A percentile compares a stretch with the other conserved stretches of the same genome.
Conservation (phyloP, 1,284 basidiomycete species). For the Pterulicium gracile region DNA sequence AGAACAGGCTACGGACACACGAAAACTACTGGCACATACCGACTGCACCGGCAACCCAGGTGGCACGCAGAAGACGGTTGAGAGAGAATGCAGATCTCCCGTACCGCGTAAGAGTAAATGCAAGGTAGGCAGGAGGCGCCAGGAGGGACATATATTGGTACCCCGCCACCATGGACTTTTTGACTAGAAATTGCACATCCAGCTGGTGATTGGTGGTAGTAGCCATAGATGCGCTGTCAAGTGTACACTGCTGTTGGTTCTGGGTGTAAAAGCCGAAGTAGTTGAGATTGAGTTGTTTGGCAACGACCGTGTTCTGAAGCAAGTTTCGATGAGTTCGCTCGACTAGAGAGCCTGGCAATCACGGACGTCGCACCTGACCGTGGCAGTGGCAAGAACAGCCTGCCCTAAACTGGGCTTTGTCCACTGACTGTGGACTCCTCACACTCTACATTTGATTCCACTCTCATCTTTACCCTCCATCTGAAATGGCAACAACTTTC, state of each 20-base stretch:
- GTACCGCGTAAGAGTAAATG: slow-evolving; percentile 38
- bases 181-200: slow-evolving; percentile 37
- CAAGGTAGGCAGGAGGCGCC: slow-evolving; percentile 45
- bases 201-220: neutral
- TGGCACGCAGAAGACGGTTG: slow-evolving; percentile 53
- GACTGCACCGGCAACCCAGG: slow-evolving; percentile 53
- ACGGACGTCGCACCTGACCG: too few relatives aligned
- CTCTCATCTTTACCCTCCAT: neutral
- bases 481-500: neutral
- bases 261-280: too few relatives aligned
- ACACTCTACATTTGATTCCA: neutral
- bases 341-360: too few relatives aligned
- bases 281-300: too few relatives aligned
- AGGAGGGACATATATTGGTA: slow-evolving; percentile 55
- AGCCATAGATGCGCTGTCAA: neutral
- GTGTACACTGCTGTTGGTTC: too few relatives aligned
- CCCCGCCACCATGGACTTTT: slow-evolving; percentile 50
- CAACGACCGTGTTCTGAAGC: too few relatives aligned
- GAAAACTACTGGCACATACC: slow-evolving; percentile 28
- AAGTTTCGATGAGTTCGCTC: too few relatives aligned
- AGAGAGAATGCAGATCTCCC: slow-evolving; percentile 41
- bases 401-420: neutral
- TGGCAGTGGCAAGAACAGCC: too few relatives aligned
- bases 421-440: too few relatives aligned
- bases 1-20: slow-evolving; percentile 18